phyloP scores from a whole-genome alignment of 495 filamentous ascomycete species.

The Penicillium waksmanii region DNA sequence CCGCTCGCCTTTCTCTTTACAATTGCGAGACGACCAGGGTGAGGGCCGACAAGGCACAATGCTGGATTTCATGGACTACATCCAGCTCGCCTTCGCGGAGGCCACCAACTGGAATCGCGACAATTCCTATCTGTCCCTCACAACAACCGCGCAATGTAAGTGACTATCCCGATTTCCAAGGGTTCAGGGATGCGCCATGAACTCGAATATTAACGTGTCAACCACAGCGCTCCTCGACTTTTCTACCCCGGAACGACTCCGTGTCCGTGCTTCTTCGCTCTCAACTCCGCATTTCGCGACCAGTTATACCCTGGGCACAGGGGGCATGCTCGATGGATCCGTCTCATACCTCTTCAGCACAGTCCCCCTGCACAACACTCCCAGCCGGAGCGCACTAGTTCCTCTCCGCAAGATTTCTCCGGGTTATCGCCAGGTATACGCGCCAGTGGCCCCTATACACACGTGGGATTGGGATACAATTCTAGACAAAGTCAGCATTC shows the following conservation, averaged over 20 bases:
- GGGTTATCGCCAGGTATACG: constrained; percentile 69
- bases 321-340: constrained; percentile 87
- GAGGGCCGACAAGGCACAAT: constrained; percentile 51
- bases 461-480: constrained; percentile 41
- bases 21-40: constrained; percentile 4
- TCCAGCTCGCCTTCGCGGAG: constrained; percentile 89
- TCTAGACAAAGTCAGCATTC: constrained; percentile 30
- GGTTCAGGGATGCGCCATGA: constrained; percentile 14
- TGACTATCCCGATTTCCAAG: not conserved
- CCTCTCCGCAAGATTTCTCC: constrained; percentile 66
- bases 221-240: constrained; percentile 79
- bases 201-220: constrained; percentile 1
- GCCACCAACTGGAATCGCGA: constrained; percentile 88
- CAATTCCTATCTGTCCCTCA: constrained; percentile 89
- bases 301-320: constrained; percentile 81
- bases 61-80: constrained; percentile 98
- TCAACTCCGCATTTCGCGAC: constrained; percentile 89
- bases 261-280: constrained; percentile 78
- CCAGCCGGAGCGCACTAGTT: constrained; percentile 60
- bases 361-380: constrained; percentile 62
- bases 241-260: constrained; percentile 78
- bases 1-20: not conserved
- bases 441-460: constrained; percentile 40
- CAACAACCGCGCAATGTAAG: constrained; percentile 79
- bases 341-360: constrained; percentile 91